phyloP scores from a whole-genome alignment of 164 flowering plant genomes.

The Vitis riparia region DNA sequence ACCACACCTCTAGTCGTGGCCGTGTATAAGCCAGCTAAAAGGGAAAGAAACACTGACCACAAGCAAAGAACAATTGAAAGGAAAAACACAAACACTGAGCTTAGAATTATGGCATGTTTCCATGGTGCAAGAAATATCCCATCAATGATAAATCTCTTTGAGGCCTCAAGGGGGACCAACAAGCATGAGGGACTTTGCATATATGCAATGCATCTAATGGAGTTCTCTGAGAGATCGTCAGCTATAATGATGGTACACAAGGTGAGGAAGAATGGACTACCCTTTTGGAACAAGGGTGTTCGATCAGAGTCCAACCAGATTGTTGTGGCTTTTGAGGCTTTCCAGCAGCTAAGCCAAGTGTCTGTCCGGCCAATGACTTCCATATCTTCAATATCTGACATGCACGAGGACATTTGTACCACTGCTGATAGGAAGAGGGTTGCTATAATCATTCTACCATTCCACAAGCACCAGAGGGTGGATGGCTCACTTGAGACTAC shows the following conservation, averaged over 20 bases:
- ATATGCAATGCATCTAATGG: constrained; percentile 65
- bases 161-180: constrained; percentile 51
- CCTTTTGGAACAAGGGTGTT: constrained; percentile 57
- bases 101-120: constrained; percentile 60
- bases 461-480: constrained; percentile 47
- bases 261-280: constrained; percentile 65
- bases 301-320: constrained; percentile 31
- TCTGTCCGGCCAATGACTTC: constrained; percentile 59
- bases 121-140: constrained; percentile 57
- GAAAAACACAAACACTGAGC: constrained; percentile 30
- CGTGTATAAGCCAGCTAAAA: constrained; percentile 58
- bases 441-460: constrained; percentile 50
- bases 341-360: constrained; percentile 53
- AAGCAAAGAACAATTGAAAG: constrained; percentile 51
- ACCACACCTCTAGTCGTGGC: constrained; percentile 62
- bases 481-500: constrained; percentile 46
- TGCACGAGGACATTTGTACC: constrained; percentile 70
- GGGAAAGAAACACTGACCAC: constrained; percentile 30
- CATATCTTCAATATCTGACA: constrained; percentile 45
- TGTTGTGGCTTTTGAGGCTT: constrained; percentile 65
- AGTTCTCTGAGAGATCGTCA: constrained; percentile 74
- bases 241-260: constrained; percentile 73
- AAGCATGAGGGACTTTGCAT: constrained; percentile 38
- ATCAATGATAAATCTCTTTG: constrained; percentile 58
- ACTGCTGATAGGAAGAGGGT: constrained; percentile 59